Evolutionary conservation across 2,329 filamentous ascomycete species (phyloP).

Genomic region (Fusarium napiforme): DNA sequence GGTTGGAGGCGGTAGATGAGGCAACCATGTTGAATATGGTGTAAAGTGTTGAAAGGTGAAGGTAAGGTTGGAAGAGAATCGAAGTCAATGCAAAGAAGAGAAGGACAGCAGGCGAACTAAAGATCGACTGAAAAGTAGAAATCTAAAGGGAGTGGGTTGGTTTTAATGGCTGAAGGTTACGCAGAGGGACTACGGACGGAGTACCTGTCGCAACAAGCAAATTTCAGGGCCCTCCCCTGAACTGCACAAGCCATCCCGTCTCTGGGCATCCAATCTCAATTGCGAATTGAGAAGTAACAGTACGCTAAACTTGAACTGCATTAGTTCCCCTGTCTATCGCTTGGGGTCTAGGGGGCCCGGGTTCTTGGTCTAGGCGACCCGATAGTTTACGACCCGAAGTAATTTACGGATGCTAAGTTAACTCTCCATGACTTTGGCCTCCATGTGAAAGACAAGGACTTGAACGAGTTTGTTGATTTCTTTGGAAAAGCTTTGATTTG

Average conservation of each 20-base stretch:
- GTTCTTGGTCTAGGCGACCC: constrained; percentile 22
- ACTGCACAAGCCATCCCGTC: constrained; percentile 38
- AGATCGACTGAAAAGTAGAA: constrained; percentile 21
- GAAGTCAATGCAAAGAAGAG: constrained; percentile 1
- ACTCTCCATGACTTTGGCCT: constrained; percentile 15
- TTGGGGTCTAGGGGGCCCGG: constrained; percentile 24
- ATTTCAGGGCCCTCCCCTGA: constrained; percentile 47
- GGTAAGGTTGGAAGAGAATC: constrained; percentile 8
- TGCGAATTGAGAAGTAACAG: constrained; percentile 38
- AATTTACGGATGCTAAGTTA: background rate
- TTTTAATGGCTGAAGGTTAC: constrained; percentile 42
- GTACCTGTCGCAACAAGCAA: constrained; percentile 44
- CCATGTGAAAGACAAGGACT: constrained; percentile 17
- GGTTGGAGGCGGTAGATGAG: constrained; percentile 54
- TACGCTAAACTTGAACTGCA: constrained; percentile 31
- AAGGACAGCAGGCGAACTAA: constrained; percentile 22
- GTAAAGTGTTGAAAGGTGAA: constrained; percentile 20
- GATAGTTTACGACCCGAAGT: constrained; percentile 9
- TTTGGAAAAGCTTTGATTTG: constrained; percentile 1
- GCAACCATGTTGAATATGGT: constrained; percentile 57
- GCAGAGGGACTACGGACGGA: constrained; percentile 34
- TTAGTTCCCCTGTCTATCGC: constrained; percentile 32
- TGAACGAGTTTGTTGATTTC: background rate
- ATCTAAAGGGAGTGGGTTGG: constrained; percentile 33
- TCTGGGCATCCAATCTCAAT: constrained; percentile 43